Conservation (phyloP, 805 yeast species). For the Ogataea nonfermentans region DNA sequence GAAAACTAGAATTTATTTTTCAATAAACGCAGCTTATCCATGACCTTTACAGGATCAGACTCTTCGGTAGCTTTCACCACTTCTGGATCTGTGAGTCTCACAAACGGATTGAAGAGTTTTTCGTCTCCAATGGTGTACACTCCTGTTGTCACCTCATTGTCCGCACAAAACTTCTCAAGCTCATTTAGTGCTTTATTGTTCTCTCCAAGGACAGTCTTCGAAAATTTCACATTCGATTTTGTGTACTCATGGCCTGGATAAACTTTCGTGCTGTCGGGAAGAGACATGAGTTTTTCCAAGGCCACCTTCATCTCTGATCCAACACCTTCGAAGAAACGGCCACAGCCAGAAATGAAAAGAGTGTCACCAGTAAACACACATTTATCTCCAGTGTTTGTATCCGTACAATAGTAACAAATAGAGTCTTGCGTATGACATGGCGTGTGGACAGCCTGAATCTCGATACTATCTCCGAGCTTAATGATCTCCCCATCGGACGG, state of each 20-base stretch:
- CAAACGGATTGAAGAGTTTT: constrained; percentile 80
- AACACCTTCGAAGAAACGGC: constrained; percentile 92
- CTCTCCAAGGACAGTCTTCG: constrained; percentile 55
- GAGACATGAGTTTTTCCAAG: constrained; percentile 54
- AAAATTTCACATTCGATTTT: constrained; percentile 72
- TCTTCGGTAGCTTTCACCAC: constrained; percentile 60
- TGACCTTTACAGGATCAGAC: constrained; percentile 49
- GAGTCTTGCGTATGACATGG: constrained; percentile 99
- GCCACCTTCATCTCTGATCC: constrained; percentile 77
- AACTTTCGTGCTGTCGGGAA: constrained; percentile 71
- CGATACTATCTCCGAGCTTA: constrained; percentile 60
- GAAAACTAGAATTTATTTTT: constrained; percentile 7
- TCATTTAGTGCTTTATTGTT: constrained; percentile 49
- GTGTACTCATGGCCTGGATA: constrained; percentile 98
- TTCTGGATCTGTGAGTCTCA: constrained; percentile 67
- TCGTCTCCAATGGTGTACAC: constrained; percentile 83
- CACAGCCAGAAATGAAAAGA: constrained; percentile 90
- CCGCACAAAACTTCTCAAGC: constrained; percentile 49
- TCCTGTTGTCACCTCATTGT: constrained; percentile 80
- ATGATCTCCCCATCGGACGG: constrained; percentile 65
- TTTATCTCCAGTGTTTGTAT: constrained; percentile 56
- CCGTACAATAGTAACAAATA: constrained; percentile 78
- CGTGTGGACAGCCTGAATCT: constrained; percentile 81
- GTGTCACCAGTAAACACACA: constrained; percentile 97
- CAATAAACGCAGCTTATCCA: constrained; percentile 50